phyloP scores from a whole-genome alignment of 129 eudicot species.

The Ambrosia artemisiifolia region DNA sequence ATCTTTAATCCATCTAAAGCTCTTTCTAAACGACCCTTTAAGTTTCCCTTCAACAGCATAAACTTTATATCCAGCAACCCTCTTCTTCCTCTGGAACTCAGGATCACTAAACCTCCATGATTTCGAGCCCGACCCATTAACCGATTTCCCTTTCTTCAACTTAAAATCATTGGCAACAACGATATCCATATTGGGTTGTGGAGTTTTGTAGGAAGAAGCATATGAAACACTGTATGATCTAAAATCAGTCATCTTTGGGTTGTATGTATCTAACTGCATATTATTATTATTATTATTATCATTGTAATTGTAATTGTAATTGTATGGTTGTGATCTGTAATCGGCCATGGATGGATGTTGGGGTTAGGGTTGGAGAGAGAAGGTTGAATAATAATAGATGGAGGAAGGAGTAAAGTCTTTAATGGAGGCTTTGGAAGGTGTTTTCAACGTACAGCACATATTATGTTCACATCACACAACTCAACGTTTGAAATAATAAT shows the following conservation, averaged over 20 bases:
- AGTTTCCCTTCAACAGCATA: constrained; percentile 74
- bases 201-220: constrained; percentile 29
- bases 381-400: no score
- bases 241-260: constrained; percentile 29
- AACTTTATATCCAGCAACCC: constrained; percentile 88
- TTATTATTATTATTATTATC: constrained; percentile 23
- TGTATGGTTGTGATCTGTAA: constrained; percentile 59
- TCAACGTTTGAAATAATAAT: no score
- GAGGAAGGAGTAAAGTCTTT: background rate
- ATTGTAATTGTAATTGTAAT: constrained; percentile 25
- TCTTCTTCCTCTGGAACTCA: constrained; percentile 90
- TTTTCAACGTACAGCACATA: no score
- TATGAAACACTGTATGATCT: constrained; percentile 69
- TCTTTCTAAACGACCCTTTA: constrained; percentile 78
- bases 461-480: no score
- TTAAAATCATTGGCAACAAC: constrained; percentile 32
- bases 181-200: constrained; percentile 24
- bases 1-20: constrained; percentile 80
- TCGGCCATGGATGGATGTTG: constrained; percentile 41
- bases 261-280: constrained; percentile 56
- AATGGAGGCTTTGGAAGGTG: background rate
- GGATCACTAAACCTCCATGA: constrained; percentile 75
- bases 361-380: background rate
- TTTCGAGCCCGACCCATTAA: constrained; percentile 37
- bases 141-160: constrained; percentile 52